These are phyloP conservation scores for Dryadomyces quercivorus DNA, from an alignment of 2,329 filamentous ascomycete genomes.

Conservation along the genomic window DNA sequence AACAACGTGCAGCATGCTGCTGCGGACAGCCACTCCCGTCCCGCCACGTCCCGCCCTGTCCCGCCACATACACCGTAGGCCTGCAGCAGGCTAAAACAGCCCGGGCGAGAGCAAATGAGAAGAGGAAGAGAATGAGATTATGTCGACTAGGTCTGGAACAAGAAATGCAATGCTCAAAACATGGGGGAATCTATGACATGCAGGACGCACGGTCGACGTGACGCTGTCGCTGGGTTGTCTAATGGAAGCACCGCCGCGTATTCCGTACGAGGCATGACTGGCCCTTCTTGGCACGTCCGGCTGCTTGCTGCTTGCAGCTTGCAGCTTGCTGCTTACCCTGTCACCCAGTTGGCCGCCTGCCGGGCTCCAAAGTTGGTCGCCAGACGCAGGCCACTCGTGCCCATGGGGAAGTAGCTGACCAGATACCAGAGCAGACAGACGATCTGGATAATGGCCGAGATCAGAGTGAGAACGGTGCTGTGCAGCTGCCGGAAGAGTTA, in stretches of 20 bases:
- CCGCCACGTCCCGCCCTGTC: not conserved
- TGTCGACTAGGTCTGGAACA: no score
- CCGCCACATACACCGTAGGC: no score
- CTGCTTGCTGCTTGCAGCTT: not conserved
- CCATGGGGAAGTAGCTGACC: conserved; percentile 97
- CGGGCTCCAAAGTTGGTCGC: conserved; percentile 77
- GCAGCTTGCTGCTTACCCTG: conserved; percentile 42
- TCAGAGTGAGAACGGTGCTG: conserved; percentile 71
- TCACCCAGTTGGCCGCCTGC: conserved; percentile 81
- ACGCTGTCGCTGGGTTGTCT: no score
- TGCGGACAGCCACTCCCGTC: not conserved
- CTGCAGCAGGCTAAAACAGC: no score
- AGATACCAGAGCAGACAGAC: conserved; percentile 83
- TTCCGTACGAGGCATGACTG: no score
- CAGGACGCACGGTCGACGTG: no score
- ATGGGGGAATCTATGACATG: no score
- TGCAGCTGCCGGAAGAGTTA: conserved; percentile 47
- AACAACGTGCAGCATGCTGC: not conserved
- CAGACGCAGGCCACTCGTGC: conserved; percentile 73
- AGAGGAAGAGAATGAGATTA: no score
- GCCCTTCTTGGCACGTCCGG: not conserved
- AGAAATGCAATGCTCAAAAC: no score
- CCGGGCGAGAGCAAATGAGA: no score
- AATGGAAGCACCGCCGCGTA: no score
- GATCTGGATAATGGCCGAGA: conserved; percentile 75